Conservation (phyloP, 2,329 filamentous ascomycete genomes). For the Fusarium nanum region DNA sequence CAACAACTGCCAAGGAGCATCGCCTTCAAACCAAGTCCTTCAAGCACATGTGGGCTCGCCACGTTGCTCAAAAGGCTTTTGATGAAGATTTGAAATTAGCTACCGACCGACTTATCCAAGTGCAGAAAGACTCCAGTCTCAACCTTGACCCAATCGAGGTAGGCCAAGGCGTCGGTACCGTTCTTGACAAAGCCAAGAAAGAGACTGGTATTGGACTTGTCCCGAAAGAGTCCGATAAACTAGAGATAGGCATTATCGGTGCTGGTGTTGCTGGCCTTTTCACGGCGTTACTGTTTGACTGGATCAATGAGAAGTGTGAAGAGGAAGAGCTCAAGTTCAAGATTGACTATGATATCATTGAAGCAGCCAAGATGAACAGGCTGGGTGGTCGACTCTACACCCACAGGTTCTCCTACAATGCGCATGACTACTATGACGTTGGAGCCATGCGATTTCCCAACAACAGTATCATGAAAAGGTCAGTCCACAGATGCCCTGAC, state of each 20-base stretch:
- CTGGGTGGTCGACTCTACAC: conserved; percentile 55
- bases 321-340: too few relatives aligned
- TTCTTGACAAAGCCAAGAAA: too few relatives aligned
- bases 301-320: conserved; percentile 5
- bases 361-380: conserved; percentile 46
- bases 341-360: conserved; percentile 54
- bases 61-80: background rate
- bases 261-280: conserved; percentile 30
- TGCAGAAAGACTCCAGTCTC: too few relatives aligned
- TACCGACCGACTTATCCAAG: too few relatives aligned
- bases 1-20: too few relatives aligned
- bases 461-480: conserved; percentile 44
- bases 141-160: too few relatives aligned
- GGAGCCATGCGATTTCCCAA: conserved; percentile 57
- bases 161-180: too few relatives aligned
- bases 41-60: conserved; percentile 3
- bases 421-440: conserved; percentile 49
- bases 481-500: too few relatives aligned
- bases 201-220: too few relatives aligned
- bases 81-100: too few relatives aligned
- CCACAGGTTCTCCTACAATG: conserved; percentile 44
- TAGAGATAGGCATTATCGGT: conserved; percentile 11
- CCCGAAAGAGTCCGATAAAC: background rate
- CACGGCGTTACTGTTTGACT: conserved; percentile 16
- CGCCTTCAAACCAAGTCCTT: background rate